A percentile compares a stretch with the other conserved stretches of the same genome.
phyloP scores from a whole-genome alignment of 2,329 filamentous ascomycete species.

The Sporothrix globosa region DNA sequence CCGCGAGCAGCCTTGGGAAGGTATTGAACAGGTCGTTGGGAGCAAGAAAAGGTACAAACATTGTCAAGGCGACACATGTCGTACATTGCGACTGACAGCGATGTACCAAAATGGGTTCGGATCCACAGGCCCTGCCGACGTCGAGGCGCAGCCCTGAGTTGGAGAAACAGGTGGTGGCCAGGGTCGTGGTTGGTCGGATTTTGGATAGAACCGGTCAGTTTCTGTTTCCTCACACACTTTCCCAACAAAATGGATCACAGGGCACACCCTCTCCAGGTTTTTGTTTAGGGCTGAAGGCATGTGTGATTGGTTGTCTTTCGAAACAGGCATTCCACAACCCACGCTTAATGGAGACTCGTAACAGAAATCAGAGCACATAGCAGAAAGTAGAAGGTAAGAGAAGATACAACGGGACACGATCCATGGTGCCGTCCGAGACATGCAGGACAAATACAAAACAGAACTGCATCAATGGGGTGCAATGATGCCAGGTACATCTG shows the following conservation, averaged over 20 bases:
- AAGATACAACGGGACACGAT: neutral
- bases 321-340: neutral
- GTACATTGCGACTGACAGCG: neutral
- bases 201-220: neutral
- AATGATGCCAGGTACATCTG: slow-evolving; percentile 24
- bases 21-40: neutral
- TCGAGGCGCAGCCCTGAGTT: slow-evolving; percentile 25
- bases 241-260: slow-evolving; percentile 24
- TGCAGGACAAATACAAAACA: slow-evolving; percentile 27
- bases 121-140: slow-evolving; percentile 15
- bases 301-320: slow-evolving; percentile 27
- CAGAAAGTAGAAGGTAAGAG: neutral
- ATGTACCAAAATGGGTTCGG: slow-evolving; percentile 22
- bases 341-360: neutral
- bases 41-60: neutral
- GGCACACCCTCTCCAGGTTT: slow-evolving; percentile 15
- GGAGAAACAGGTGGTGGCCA: neutral
- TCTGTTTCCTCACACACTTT: neutral
- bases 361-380: neutral
- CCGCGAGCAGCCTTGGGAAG: neutral
- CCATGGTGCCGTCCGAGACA: slow-evolving; percentile 27
- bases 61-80: too few relatives aligned
- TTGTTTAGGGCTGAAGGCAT: slow-evolving; percentile 25
- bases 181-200: slow-evolving; percentile 23
- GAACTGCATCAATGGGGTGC: slow-evolving; percentile 6